Base-by-base conservation (phyloP, 1,139 yeast species). In the Pneumocystis jirovecii region DNA sequence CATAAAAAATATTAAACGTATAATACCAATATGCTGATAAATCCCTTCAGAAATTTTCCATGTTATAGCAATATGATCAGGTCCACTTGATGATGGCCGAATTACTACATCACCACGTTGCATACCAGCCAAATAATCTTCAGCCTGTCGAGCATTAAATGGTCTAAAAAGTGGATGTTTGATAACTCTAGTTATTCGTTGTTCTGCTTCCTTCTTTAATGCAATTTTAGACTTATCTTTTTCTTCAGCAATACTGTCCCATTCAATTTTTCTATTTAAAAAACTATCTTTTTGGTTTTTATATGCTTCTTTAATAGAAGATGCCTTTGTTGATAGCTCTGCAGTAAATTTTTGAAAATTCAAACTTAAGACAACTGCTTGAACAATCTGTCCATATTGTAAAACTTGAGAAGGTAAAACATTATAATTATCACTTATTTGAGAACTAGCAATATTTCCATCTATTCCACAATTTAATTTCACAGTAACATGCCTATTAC, bases 21-120 rank as follows among this genome's bases (percentile, higher is more conserved):
- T n/a, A 25, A 50, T 50, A 50, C 57, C 57, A 15, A 95, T 79
- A 74, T 93, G 97, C 74, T 95, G 98, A 77, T 87, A 95, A 69
- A 93, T 78, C 73, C 86, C 87, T 72, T 88, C 93, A 68, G 89
- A 93, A 57, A 95, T 91, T 74, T 93, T 93, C 97, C 98, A 93
- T 0, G 99, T 93, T 59, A 91, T 87, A 1, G 96, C 91, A 71
- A 93, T 81, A 75, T 85, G 96, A 70, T 89, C 87, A 61, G 83
- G 81, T 45, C 98, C 98, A 68, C 86, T 85, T 7, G 96, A 89
- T 0, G 97, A 90, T 12, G 97, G 98, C 71, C 99, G 83, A 66
- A 93, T 89, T 42, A 95, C 96, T 77, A 90, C 83, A 72, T 89
- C 96, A 64, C 99, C 99, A 68, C 91, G 86, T 62, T 85, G 83